Conservation (phyloP, 129 eudicot species). For the Apium graveolens region DNA sequence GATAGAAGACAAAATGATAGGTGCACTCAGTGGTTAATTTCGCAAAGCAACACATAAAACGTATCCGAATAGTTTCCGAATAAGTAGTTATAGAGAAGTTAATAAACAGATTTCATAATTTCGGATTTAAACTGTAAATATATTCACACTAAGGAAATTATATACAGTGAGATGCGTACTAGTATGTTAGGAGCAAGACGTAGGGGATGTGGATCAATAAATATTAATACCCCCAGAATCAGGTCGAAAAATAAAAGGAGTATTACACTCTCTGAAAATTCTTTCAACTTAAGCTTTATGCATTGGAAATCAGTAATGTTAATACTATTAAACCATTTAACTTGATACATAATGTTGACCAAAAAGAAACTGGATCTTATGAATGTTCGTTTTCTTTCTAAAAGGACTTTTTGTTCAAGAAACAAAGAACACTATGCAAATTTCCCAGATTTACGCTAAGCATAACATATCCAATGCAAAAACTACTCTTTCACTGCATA, state of each 20-base stretch:
- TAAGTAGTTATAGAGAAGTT: not conserved
- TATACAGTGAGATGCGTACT: not conserved
- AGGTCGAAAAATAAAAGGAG: not conserved
- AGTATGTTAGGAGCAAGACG: not conserved
- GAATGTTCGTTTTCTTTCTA: not conserved
- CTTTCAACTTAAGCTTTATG: not conserved
- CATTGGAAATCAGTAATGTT: not conserved
- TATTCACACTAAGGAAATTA: not conserved
- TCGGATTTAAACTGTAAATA: not conserved
- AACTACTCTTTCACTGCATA: conserved; percentile 17
- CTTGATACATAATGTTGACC: not conserved
- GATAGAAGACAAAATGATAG: not conserved
- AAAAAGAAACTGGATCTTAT: not conserved
- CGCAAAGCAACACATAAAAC: not conserved
- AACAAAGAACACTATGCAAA: conserved; percentile 8
- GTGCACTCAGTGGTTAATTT: not conserved
- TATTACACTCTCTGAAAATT: not conserved
- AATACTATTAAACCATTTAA: not conserved
- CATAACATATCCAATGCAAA: conserved; percentile 17
- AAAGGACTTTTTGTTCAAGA: not conserved
- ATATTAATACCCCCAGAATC: not conserved
- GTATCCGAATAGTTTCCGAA: not conserved
- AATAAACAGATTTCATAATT: not conserved
- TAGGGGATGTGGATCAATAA: not conserved
- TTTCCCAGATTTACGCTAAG: conserved; percentile 17